phyloP scores from a whole-genome alignment of 1,139 yeast species.

The Pichia sp. region DNA sequence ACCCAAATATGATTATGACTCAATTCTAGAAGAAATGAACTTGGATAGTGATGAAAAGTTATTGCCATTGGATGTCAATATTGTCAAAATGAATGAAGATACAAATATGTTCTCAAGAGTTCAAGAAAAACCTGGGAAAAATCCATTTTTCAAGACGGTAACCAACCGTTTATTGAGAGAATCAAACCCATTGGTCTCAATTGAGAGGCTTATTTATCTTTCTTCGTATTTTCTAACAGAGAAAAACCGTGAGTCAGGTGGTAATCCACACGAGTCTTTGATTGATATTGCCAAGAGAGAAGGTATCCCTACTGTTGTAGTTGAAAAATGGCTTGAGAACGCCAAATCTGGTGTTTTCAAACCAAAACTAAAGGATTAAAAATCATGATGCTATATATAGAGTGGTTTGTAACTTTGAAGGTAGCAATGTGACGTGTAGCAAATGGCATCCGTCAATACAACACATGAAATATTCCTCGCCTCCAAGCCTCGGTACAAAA shows the following conservation, averaged over 20 bases:
- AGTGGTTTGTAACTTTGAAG: too few relatives aligned
- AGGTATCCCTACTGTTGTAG: neutral
- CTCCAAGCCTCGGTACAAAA: neutral
- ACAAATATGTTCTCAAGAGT: neutral
- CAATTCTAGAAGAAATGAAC: slow-evolving; percentile 30
- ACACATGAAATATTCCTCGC: neutral
- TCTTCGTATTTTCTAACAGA: slow-evolving; percentile 3
- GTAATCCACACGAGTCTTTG: neutral
- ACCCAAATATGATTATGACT: slow-evolving; percentile 27
- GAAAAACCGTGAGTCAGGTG: slow-evolving; percentile 3
- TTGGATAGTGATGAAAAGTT: slow-evolving; percentile 21
- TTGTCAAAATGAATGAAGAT: slow-evolving; percentile 8
- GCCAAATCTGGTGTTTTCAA: neutral
- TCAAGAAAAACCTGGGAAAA: too few relatives aligned
- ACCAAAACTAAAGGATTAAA: too few relatives aligned
- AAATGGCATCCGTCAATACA: too few relatives aligned
- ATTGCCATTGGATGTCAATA: slow-evolving; percentile 2
- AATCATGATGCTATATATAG: too few relatives aligned
- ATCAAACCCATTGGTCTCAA: slow-evolving; percentile 8
- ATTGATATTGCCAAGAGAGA: neutral
- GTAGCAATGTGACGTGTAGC: too few relatives aligned
- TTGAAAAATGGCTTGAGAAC: neutral
- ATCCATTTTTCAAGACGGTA: slow-evolving; percentile 1
- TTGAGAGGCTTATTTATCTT: slow-evolving; percentile 9
- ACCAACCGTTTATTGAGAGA: neutral